Evolutionary conservation across 495 filamentous ascomycete species (phyloP).

Genomic region (Opeltia flavorubescens): DNA sequence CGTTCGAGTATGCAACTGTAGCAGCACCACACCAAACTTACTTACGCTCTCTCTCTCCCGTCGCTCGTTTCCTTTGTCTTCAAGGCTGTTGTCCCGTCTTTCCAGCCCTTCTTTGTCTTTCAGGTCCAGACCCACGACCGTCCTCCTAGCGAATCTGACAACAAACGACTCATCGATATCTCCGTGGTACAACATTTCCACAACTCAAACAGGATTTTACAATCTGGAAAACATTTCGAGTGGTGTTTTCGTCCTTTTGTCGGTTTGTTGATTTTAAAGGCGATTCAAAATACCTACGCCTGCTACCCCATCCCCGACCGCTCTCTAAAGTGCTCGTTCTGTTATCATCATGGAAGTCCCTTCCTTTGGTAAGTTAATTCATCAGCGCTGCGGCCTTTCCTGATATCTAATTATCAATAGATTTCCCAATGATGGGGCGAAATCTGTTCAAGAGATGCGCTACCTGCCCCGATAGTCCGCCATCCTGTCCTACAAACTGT

Average conservation of each 20-base stretch:
- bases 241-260: no score
- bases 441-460: conserved; percentile 36
- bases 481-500: conserved; percentile 36
- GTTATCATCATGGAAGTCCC: background rate
- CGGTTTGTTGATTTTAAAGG: no score
- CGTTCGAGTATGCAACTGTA: background rate
- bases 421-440: conserved; percentile 9
- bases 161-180: background rate
- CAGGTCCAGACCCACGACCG: background rate
- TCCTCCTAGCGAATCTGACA: background rate
- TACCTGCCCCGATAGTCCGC: conserved; percentile 25
- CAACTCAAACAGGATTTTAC: no score
- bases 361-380: background rate
- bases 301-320: no score
- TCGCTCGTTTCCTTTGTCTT: background rate
- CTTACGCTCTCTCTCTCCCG: background rate
- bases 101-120: background rate
- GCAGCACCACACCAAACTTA: background rate
- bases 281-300: no score
- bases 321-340: background rate
- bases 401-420: no score
- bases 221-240: no score
- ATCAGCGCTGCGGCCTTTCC: no score
- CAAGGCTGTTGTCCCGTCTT: background rate
- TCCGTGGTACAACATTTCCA: no score